Base-by-base conservation (phyloP, 768 basidiomycete genomes). In the Podaxis sp. region DNA sequence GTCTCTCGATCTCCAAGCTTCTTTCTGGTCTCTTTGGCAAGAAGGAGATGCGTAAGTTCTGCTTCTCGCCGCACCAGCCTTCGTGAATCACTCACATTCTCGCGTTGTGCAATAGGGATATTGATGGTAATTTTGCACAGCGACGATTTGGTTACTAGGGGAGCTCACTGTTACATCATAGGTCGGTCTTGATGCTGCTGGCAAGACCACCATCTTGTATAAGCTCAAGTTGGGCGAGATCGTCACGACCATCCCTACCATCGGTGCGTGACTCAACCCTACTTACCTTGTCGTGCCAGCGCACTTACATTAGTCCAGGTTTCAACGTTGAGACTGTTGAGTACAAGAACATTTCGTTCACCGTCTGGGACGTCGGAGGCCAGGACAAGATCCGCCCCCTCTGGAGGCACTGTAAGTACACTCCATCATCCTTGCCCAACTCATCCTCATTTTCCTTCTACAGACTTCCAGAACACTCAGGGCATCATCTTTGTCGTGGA, bases 281-380 rank as follows among this genome's bases (percentile, higher is more conserved):
- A 40, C 61, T 47, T 47, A 33, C 62, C 56, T 50, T 59, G 61
- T 65, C 55, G 61, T 61, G 29, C 11, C 27, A 54, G 63, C 63
- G 69, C 63, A 61, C 70, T 71, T 63, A 69, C 65, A 63, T 60
- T 64, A 57, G n/a, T 43, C 24, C 67, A 98, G 97, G 97, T 64
- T 99, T 99, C 85, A 99, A 99, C 75, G 97, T 99, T 70, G 97
- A 99, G 85, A 98, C 97, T 65, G 97, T 99, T 68, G 96, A 98
- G 78, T 98, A 99, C 82, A 98, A 98, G 86, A 99, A 98, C 84
- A 98, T 98, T 68, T 97, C 95, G 25, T 99, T 99, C 87, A 99
- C 96, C 24, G 97, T 98, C 51, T 98, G 97, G 97, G 97, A 99
- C 80, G 97, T 99, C 66, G 97, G 97, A 86, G 97, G 96, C 71